Percentiles rank a stretch among this genome's conserved stretches.
Conservation (phyloP, 352 stramenopile species). For the Phytophthora sojae region DNA sequence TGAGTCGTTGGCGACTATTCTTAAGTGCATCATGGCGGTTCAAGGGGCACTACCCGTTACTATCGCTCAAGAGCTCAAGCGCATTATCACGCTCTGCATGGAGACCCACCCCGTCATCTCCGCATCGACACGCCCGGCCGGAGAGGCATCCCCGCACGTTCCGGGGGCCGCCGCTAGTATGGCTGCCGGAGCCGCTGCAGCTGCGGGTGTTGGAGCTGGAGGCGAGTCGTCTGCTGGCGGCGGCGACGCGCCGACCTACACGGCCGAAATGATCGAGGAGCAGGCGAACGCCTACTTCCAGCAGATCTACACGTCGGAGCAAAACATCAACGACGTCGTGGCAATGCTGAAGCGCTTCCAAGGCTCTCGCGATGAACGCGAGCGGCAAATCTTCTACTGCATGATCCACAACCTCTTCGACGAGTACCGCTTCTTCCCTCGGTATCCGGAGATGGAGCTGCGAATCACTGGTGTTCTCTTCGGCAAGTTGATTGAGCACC, state of each 20-base stretch:
- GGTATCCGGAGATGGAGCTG: conserved; percentile 99
- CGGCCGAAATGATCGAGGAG: conserved; percentile 98
- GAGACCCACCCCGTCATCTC: conserved; percentile 86
- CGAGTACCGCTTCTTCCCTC: conserved; percentile 99
- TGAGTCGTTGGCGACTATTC: conserved; percentile 83
- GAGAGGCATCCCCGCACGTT: conserved; percentile 40
- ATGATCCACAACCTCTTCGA: conserved; percentile 99
- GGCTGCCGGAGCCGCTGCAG: conserved; percentile 16
- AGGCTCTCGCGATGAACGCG: conserved; percentile 93
- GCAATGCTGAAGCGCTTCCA: conserved; percentile 99
- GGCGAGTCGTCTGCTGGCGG: conserved; percentile 27
- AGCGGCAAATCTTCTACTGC: conserved; percentile 99
- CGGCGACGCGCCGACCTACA: conserved; percentile 61
- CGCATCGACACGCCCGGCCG: conserved; percentile 57
- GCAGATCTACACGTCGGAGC: conserved; percentile 99
- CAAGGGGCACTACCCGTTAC: conserved; percentile 72
- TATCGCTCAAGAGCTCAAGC: conserved; percentile 84
- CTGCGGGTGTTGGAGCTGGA: conserved; percentile 15
- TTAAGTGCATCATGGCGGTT: conserved; percentile 86
- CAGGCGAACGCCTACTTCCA: conserved; percentile 99
- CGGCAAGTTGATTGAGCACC: conserved; percentile 98
- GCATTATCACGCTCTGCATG: conserved; percentile 84
- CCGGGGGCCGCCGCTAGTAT: conserved; percentile 19
- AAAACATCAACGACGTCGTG: conserved; percentile 98
- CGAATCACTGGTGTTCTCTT: conserved; percentile 99